Percentiles rank a stretch among this genome's conserved stretches.
These are phyloP conservation scores for Darksidea phi DNA, from an alignment of 495 filamentous ascomycete genomes.

Conservation along the genomic window DNA sequence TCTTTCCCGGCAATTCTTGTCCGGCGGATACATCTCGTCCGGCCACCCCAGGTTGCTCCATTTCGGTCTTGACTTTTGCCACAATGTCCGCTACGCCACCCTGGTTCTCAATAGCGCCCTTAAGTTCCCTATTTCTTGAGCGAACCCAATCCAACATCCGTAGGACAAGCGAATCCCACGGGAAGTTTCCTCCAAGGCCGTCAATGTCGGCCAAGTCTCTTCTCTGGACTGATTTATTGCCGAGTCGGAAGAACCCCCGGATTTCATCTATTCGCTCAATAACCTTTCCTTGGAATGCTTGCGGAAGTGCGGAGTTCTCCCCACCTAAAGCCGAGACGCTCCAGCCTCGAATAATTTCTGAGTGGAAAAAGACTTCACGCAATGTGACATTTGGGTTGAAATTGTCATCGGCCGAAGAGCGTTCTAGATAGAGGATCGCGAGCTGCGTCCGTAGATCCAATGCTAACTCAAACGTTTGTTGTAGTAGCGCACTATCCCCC, in stretches of 20 bases:
- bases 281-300: neutral
- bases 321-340: conserved; percentile 8
- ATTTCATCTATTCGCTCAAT: conserved; percentile 38
- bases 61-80: conserved; percentile 2
- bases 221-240: conserved; percentile 8
- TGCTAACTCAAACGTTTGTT: conserved; percentile 43
- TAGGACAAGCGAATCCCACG: conserved; percentile 40
- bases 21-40: neutral
- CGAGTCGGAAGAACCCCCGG: conserved; percentile 30
- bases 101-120: conserved; percentile 1
- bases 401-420: conserved; percentile 22
- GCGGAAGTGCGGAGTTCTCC: neutral
- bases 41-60: neutral
- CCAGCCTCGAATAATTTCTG: conserved; percentile 20
- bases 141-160: conserved; percentile 29
- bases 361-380: conserved; percentile 15
- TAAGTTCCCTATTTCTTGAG: conserved; percentile 18
- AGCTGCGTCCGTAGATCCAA: conserved; percentile 48
- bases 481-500: conserved; percentile 37
- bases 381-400: conserved; percentile 40
- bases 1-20: conserved; percentile 7
- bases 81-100: conserved; percentile 13
- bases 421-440: conserved; percentile 37
- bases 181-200: conserved; percentile 25
- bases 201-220: conserved; percentile 40